Conservation (phyloP, 257 asterid genomes). For the Solanum appendiculatum region DNA sequence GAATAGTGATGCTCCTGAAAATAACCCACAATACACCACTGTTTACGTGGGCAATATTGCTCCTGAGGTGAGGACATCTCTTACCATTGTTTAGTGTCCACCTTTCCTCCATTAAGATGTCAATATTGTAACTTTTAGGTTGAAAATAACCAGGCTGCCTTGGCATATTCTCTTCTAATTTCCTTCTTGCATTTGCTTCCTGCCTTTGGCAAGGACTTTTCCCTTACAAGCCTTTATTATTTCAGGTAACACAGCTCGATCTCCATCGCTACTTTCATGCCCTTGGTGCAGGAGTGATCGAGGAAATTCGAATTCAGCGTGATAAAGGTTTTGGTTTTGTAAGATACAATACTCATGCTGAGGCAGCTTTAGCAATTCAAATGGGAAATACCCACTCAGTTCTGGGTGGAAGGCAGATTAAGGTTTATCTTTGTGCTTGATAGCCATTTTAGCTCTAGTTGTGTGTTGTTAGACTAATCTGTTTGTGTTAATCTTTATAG, state of each 20-base stretch:
- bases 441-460: not conserved
- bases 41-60: conserved; percentile 94
- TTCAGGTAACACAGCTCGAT: conserved; percentile 78
- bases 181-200: not conserved
- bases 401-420: conserved; percentile 69
- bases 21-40: conserved; percentile 77
- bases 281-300: conserved; percentile 81
- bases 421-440: conserved; percentile 38
- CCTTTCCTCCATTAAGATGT: not conserved
- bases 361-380: conserved; percentile 84
- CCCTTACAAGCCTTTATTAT: not conserved
- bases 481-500: not conserved
- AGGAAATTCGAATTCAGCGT: conserved; percentile 93
- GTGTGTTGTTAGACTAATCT: not conserved
- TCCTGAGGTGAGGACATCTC: conserved; percentile 51
- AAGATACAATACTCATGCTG: conserved; percentile 77
- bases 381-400: conserved; percentile 68
- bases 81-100: not conserved
- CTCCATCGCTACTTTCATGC: conserved; percentile 89
- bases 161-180: not conserved
- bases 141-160: not conserved
- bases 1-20: conserved; percentile 78
- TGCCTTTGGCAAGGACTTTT: not conserved
- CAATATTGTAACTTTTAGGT: not conserved
- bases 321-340: conserved; percentile 94